These are phyloP conservation scores for Hypomontagnella submonticulosa DNA, from an alignment of 495 filamentous ascomycete species.

Conservation along the genomic window DNA sequence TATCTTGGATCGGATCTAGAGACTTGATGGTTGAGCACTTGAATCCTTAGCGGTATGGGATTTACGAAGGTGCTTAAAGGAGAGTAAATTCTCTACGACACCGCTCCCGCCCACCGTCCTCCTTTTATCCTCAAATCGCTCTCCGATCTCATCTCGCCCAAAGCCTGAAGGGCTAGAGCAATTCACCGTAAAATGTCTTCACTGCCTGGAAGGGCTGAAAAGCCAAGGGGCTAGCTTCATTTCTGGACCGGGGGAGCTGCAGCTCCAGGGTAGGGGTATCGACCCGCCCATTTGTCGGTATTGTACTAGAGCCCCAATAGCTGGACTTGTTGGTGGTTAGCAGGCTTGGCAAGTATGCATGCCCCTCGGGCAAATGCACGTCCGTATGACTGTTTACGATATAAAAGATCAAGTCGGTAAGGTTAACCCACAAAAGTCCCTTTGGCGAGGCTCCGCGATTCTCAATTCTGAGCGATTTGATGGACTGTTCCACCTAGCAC, in stretches of 20 bases:
- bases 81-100: not conserved
- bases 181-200: slow-evolving; percentile 10
- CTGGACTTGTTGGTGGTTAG: slow-evolving; percentile 16
- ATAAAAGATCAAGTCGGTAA: slow-evolving; percentile 14
- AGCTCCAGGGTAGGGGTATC: slow-evolving; percentile 18
- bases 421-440: slow-evolving; percentile 18
- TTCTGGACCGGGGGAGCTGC: slow-evolving; percentile 23
- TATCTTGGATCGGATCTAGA: not conserved
- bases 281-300: slow-evolving; percentile 20
- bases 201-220: slow-evolving; percentile 31
- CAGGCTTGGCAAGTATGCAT: slow-evolving; percentile 3
- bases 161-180: slow-evolving; percentile 6
- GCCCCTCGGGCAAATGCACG: slow-evolving; percentile 16
- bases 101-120: slow-evolving; percentile 1
- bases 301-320: slow-evolving; percentile 22
- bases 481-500: not conserved
- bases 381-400: slow-evolving; percentile 32
- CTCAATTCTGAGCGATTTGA: slow-evolving; percentile 12
- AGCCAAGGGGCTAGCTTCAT: slow-evolving; percentile 30
- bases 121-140: slow-evolving; percentile 32
- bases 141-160: slow-evolving; percentile 20
- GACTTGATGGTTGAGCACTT: slow-evolving; percentile 5
- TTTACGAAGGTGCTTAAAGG: not conserved
- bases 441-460: slow-evolving; percentile 3
- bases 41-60: not conserved